Evolutionary conservation across 305 asterid genomes (phyloP).

Genomic region (Andrographis paniculata): DNA sequence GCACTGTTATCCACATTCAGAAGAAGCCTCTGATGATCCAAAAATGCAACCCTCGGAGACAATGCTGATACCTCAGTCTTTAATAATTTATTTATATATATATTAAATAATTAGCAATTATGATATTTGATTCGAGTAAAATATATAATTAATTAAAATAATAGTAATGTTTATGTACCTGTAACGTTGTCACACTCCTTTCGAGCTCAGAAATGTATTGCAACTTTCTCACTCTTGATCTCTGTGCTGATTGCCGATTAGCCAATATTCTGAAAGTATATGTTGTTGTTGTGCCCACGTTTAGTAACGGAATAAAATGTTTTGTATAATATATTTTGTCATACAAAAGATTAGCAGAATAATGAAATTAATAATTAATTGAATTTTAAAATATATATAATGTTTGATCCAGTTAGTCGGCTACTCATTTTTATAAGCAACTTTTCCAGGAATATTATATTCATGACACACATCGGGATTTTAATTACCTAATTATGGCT

Average conservation of each 20-base stretch:
- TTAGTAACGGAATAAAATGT: not conserved
- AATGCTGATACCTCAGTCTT: slow-evolving; percentile 87
- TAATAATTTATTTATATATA: not conserved
- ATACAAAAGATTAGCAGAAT: too few relatives aligned
- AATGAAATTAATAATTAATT: too few relatives aligned
- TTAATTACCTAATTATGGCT: too few relatives aligned
- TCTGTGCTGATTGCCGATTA: slow-evolving; percentile 88
- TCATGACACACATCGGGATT: too few relatives aligned
- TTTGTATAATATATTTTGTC: too few relatives aligned
- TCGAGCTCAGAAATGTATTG: slow-evolving; percentile 92
- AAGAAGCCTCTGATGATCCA: slow-evolving; percentile 87
- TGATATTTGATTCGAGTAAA: not conserved
- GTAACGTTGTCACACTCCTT: slow-evolving; percentile 73
- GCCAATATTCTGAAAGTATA: slow-evolving; percentile 58
- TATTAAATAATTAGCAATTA: not conserved
- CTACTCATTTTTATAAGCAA: too few relatives aligned
- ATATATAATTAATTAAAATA: not conserved
- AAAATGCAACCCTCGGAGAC: slow-evolving; percentile 85
- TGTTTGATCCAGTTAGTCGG: too few relatives aligned
- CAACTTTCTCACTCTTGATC: slow-evolving; percentile 83
- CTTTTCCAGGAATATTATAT: too few relatives aligned
- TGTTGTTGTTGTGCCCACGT: not conserved
- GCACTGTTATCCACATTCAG: slow-evolving; percentile 79
- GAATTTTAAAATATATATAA: too few relatives aligned
- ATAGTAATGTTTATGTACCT: slow-evolving; percentile 24